Percentiles rank a stretch among this genome's conserved stretches.
phyloP scores from a whole-genome alignment of 2,329 filamentous ascomycete species.

The Colletotrichum chrysophilum region DNA sequence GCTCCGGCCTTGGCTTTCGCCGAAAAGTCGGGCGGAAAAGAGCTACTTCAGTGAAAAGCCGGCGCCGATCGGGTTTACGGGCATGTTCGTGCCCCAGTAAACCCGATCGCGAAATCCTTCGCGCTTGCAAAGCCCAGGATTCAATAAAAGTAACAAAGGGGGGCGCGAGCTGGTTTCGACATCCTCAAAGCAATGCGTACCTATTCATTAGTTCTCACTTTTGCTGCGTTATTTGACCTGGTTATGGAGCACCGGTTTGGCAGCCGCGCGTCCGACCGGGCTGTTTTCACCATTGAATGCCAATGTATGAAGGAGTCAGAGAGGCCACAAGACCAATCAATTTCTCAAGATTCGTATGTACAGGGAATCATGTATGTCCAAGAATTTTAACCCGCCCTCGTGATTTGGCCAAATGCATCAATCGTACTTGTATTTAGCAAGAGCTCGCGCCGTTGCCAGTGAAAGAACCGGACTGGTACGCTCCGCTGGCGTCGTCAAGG shows the following conservation, averaged over 20 bases:
- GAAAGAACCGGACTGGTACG: conserved; percentile 45
- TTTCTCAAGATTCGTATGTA: neutral
- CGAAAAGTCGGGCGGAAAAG: neutral
- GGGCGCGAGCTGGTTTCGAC: neutral
- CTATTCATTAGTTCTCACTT: neutral
- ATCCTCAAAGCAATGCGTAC: too few species aligned
- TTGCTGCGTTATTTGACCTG: neutral
- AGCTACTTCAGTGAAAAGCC: neutral
- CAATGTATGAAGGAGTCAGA: neutral
- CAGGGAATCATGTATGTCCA: conserved; percentile 8
- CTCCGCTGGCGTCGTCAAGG: conserved; percentile 42
- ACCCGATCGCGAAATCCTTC: neutral
- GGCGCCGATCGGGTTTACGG: neutral
- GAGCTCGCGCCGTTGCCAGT: conserved; percentile 35
- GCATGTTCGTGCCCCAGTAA: neutral
- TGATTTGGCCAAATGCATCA: neutral
- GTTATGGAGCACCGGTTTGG: neutral
- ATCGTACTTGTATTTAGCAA: conserved; percentile 27
- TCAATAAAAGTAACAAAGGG: neutral
- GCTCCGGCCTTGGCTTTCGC: neutral
- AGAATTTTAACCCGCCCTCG: neutral
- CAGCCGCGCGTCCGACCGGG: neutral
- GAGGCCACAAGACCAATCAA: neutral
- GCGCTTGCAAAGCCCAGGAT: neutral
- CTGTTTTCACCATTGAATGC: neutral